Conservation (phyloP, 257 asterid genomes). For the Solanum megistacrolobum region DNA sequence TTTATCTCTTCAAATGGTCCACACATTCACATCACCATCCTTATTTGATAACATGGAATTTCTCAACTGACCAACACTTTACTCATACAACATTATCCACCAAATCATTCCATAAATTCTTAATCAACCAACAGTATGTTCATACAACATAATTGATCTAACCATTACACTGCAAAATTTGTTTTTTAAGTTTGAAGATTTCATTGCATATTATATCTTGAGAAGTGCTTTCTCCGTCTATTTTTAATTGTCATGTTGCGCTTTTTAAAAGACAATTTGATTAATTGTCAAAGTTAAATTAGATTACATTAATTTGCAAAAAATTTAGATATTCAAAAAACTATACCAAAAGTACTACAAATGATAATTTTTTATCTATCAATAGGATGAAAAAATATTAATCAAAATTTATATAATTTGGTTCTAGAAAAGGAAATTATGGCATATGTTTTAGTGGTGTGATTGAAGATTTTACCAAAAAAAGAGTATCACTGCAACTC, state of each 20-base stretch:
- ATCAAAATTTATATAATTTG: too few species aligned
- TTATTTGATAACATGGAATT: background rate
- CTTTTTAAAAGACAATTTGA: too few species aligned
- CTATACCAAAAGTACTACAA: too few species aligned
- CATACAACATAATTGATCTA: too few species aligned
- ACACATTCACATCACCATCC: background rate
- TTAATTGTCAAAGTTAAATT: too few species aligned
- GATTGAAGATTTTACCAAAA: background rate
- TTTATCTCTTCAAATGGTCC: background rate
- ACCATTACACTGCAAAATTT: too few species aligned
- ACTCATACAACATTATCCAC: background rate
- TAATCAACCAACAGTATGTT: background rate
- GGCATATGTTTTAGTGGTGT: background rate
- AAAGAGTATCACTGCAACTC: background rate
- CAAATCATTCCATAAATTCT: background rate
- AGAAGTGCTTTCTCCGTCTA: background rate
- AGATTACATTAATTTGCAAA: too few species aligned
- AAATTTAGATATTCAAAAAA: too few species aligned
- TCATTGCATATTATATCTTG: background rate
- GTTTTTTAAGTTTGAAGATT: background rate
- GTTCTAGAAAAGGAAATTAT: fast-evolving
- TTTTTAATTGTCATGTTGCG: too few species aligned
- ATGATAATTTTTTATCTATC: too few species aligned
- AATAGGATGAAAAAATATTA: too few species aligned
- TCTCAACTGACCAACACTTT: background rate